Percentiles rank a stretch among this genome's conserved stretches.
Evolutionary conservation across 345 rosid species (phyloP).

Genomic region (Dipteronia sinensis): DNA sequence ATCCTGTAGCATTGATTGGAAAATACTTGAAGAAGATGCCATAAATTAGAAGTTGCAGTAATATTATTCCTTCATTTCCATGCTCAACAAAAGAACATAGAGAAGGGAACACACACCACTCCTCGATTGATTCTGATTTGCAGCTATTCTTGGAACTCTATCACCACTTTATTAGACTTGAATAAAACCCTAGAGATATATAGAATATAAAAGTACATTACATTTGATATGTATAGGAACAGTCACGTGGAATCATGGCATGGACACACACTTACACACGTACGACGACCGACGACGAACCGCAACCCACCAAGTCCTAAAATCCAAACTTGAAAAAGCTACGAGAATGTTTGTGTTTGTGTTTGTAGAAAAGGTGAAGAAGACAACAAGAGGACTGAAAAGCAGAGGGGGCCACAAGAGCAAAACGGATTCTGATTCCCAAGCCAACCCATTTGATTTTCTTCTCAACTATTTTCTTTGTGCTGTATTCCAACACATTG

Average conservation of each 20-base stretch:
- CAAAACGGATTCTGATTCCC: constrained; percentile 37
- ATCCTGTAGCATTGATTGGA: neutral
- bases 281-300: too few species aligned
- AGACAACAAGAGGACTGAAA: constrained; percentile 17
- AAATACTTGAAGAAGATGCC: neutral
- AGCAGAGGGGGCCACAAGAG: constrained; percentile 20
- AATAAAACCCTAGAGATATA: neutral
- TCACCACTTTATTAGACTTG: neutral
- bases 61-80: neutral
- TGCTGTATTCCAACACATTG: constrained; percentile 2
- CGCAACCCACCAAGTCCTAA: neutral
- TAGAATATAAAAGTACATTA: constrained; percentile 7
- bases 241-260: constrained; percentile 6
- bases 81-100: neutral
- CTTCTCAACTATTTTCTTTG: neutral
- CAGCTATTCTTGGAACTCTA: neutral
- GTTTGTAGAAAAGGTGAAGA: neutral
- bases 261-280: neutral
- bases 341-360: constrained; percentile 27
- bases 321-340: constrained; percentile 8
- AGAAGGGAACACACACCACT: neutral
- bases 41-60: neutral
- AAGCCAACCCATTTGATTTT: neutral
- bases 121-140: neutral
- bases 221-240: neutral